Evolutionary conservation across 2,329 filamentous ascomycete genomes (phyloP).

Genomic region (Stemphylium vesicarium): DNA sequence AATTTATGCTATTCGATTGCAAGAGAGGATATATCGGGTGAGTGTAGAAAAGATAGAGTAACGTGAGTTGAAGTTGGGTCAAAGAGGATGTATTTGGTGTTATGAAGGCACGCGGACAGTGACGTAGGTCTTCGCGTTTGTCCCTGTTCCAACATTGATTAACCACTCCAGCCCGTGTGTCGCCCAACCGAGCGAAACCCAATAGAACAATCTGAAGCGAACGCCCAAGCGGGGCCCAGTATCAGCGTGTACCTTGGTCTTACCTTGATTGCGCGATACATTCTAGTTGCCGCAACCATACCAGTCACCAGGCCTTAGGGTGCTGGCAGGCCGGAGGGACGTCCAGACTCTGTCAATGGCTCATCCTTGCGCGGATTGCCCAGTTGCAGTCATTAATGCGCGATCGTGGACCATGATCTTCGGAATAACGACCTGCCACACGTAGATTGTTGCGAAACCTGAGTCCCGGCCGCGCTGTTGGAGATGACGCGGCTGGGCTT

Average conservation of each 20-base stretch:
- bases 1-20: constrained; percentile 1
- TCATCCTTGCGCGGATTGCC: no score
- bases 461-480: background rate
- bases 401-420: background rate
- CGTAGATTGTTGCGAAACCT: background rate
- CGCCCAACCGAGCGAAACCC: constrained; percentile 14
- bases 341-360: background rate
- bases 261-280: constrained; percentile 1
- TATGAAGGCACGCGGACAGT: constrained; percentile 22
- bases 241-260: constrained; percentile 7
- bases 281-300: background rate
- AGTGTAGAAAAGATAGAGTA: background rate
- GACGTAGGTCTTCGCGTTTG: constrained; percentile 28
- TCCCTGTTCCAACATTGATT: constrained; percentile 10
- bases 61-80: constrained; percentile 4
- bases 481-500: constrained; percentile 5
- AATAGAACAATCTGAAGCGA: constrained; percentile 21
- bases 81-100: constrained; percentile 10
- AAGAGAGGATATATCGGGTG: background rate
- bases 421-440: background rate
- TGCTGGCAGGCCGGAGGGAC: background rate
- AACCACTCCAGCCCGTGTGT: constrained; percentile 13
- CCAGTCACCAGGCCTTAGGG: background rate
- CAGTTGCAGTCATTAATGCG: no score
- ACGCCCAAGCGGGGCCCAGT: constrained; percentile 22